phyloP scores from a whole-genome alignment of 2,329 filamentous ascomycete genomes.

The Botrytis galanthina region DNA sequence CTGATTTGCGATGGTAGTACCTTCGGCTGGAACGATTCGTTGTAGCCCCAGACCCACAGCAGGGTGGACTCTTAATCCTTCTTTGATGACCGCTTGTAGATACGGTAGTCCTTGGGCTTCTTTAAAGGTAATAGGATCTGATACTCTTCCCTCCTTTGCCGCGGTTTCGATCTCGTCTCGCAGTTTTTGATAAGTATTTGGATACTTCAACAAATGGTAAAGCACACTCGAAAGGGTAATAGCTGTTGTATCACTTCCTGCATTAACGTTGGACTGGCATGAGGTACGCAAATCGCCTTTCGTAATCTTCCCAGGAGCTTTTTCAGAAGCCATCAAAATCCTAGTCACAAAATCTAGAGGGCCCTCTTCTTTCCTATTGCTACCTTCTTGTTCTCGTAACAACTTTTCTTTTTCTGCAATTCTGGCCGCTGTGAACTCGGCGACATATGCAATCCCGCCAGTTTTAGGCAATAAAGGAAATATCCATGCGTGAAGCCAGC shows the following conservation, averaged over 20 bases:
- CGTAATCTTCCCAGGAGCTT: slow-evolving; percentile 38
- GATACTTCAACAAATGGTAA: slow-evolving; percentile 45
- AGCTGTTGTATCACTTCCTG: slow-evolving; percentile 48
- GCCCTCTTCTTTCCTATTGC: slow-evolving; percentile 20
- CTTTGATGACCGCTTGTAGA: slow-evolving; percentile 51
- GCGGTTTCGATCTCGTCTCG: slow-evolving; percentile 39
- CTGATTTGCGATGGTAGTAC: slow-evolving; percentile 43
- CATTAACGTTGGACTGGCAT: slow-evolving; percentile 33
- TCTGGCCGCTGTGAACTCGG: slow-evolving; percentile 25
- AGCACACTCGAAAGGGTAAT: slow-evolving; percentile 47
- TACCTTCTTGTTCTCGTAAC: slow-evolving; percentile 24
- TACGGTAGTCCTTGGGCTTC: slow-evolving; percentile 45
- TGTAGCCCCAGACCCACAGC: slow-evolving; percentile 50
- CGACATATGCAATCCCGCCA: slow-evolving; percentile 27
- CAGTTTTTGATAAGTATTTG: slow-evolving; percentile 29
- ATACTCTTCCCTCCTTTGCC: slow-evolving; percentile 24
- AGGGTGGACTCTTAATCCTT: slow-evolving; percentile 51
- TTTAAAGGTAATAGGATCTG: slow-evolving; percentile 41
- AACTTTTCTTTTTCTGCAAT: slow-evolving; percentile 25
- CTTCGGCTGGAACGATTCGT: slow-evolving; percentile 47
- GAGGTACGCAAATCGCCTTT: slow-evolving; percentile 37
- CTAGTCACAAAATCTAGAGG: slow-evolving; percentile 44
- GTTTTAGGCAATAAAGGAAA: slow-evolving; percentile 34
- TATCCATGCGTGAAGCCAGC: slow-evolving; percentile 41
- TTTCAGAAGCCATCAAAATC: slow-evolving; percentile 42